Evolutionary conservation across 2,329 filamentous ascomycete genomes (phyloP).

Genomic region (Trichoderma aggressivum): DNA sequence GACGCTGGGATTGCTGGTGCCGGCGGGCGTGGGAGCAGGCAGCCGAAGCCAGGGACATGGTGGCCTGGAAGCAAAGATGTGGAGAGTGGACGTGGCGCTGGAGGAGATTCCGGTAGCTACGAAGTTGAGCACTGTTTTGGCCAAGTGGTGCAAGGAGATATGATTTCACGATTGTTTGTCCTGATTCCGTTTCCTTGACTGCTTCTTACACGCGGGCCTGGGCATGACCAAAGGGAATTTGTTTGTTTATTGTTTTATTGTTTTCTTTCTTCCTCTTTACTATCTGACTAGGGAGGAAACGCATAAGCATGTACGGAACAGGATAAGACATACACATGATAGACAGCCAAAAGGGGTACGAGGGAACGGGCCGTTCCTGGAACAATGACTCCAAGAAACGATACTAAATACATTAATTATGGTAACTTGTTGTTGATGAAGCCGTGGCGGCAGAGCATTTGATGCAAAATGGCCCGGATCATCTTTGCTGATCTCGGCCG

Average conservation of each 20-base stretch:
- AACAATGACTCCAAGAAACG: background rate
- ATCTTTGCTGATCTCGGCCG: background rate
- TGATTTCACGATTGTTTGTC: constrained; percentile 29
- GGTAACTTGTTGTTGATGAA: background rate
- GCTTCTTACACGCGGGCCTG: background rate
- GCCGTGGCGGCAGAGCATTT: background rate
- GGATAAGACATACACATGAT: background rate
- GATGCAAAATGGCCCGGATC: background rate
- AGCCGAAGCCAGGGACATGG: constrained; percentile 44
- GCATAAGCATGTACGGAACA: constrained; percentile 9
- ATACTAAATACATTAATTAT: background rate
- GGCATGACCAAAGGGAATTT: background rate
- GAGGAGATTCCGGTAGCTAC: constrained; percentile 71
- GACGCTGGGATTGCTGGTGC: constrained; percentile 65
- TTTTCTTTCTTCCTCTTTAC: background rate
- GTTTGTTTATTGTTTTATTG: background rate
- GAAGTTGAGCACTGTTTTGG: constrained; percentile 56
- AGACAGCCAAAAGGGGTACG: background rate
- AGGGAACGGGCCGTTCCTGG: constrained; percentile 8
- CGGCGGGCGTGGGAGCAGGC: constrained; percentile 51
- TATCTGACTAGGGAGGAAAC: background rate
- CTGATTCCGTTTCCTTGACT: background rate
- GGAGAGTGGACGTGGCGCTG: constrained; percentile 70
- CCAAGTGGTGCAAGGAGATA: constrained; percentile 75
- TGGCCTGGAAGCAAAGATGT: constrained; percentile 64